phyloP scores from a whole-genome alignment of 2,329 filamentous ascomycete species.

The Chrysoporthe austroafricana region DNA sequence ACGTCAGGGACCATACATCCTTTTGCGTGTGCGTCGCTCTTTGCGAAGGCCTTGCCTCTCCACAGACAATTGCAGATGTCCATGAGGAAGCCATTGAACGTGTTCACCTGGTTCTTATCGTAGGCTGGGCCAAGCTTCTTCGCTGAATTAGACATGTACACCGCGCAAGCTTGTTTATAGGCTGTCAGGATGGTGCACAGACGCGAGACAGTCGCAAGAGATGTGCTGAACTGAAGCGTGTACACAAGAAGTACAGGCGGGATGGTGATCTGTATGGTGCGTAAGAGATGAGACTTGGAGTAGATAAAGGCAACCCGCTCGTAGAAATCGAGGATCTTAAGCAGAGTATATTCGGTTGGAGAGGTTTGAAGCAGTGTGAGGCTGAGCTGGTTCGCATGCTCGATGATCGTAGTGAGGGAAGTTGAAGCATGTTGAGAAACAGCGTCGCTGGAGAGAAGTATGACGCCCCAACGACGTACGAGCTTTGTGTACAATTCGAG shows the following conservation, averaged over 20 bases:
- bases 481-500: constrained; percentile 70
- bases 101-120: constrained; percentile 63
- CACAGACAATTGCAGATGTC: constrained; percentile 85
- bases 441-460: constrained; percentile 45
- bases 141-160: constrained; percentile 53
- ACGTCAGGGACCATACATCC: constrained; percentile 54
- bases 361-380: constrained; percentile 63
- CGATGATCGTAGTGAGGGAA: constrained; percentile 47
- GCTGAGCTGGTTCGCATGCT: constrained; percentile 58
- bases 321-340: constrained; percentile 72
- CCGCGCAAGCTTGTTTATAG: constrained; percentile 77
- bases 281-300: constrained; percentile 53
- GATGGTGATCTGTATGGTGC: constrained; percentile 66
- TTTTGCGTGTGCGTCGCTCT: constrained; percentile 63
- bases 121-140: constrained; percentile 46
- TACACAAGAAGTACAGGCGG: constrained; percentile 73
- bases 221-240: constrained; percentile 68
- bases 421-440: constrained; percentile 42
- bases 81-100: constrained; percentile 85
- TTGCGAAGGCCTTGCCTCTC: constrained; percentile 73
- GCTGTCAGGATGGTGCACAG: constrained; percentile 70
- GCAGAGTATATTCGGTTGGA: constrained; percentile 48
- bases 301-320: constrained; percentile 62
- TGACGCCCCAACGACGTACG: constrained; percentile 61
- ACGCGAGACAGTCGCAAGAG: constrained; percentile 66